Conservation (phyloP, 129 eudicot species). For the Pittosporum tobira region DNA sequence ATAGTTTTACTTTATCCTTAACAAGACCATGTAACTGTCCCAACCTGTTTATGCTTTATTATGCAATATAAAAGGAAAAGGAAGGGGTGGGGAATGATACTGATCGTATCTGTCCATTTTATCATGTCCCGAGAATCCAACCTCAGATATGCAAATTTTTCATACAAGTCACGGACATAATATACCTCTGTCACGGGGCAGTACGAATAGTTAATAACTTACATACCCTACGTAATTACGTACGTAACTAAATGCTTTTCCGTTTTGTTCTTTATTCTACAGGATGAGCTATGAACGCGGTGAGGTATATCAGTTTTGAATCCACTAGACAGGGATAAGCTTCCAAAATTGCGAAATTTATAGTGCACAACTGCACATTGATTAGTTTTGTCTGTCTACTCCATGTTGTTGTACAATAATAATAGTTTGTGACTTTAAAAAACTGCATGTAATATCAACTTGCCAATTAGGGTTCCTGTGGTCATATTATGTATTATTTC, state of each 20-base stretch:
- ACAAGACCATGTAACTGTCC: too few relatives aligned
- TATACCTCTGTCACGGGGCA: neutral
- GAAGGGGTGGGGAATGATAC: too few relatives aligned
- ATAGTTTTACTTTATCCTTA: too few relatives aligned
- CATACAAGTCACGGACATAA: too few relatives aligned
- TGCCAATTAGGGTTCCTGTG: too few relatives aligned
- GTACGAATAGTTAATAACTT: neutral
- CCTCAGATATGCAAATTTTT: neutral
- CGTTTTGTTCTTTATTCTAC: neutral
- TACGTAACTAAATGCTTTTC: neutral
- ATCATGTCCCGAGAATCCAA: neutral
- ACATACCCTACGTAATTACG: neutral
- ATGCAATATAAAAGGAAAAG: too few relatives aligned
- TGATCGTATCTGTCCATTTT: neutral
- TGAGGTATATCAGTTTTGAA: neutral
- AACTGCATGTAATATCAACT: too few relatives aligned
- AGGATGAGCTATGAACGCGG: slow-evolving; percentile 5
- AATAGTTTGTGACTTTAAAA: neutral
- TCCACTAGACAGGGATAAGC: neutral
- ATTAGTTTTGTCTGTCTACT: neutral
- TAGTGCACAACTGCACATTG: neutral
- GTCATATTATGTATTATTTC: too few relatives aligned
- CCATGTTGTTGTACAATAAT: neutral
- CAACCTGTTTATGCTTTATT: too few relatives aligned
- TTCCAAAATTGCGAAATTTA: neutral